These are phyloP conservation scores for Trichomonascus vanleenenianus DNA, from an alignment of 805 yeast species.

Conservation along the genomic window DNA sequence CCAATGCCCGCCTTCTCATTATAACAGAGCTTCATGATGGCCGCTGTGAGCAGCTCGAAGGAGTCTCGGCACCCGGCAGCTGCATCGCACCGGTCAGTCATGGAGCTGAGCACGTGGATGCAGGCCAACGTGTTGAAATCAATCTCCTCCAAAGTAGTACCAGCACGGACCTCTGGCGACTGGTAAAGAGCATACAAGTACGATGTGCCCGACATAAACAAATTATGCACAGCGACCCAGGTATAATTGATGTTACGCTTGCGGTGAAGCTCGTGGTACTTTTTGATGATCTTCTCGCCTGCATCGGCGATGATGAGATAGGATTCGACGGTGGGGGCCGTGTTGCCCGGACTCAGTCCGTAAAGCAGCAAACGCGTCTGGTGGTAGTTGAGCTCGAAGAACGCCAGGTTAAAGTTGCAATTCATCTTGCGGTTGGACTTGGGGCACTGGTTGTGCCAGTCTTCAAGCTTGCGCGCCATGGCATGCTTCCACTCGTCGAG, in stretches of 20 bases:
- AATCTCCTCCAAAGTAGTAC: conserved; percentile 41
- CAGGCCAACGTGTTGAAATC: conserved; percentile 37
- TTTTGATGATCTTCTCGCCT: conserved; percentile 56
- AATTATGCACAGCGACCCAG: conserved; percentile 88
- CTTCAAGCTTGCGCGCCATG: conserved; percentile 44
- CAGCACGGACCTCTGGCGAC: conserved; percentile 44
- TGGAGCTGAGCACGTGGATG: conserved; percentile 48
- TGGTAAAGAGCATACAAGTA: conserved; percentile 71
- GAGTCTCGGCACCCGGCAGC: conserved; percentile 65
- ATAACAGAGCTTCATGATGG: conserved; percentile 47
- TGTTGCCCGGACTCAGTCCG: conserved; percentile 70
- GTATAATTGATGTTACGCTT: conserved; percentile 67
- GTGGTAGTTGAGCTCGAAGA: conserved; percentile 66
- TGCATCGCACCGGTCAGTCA: conserved; percentile 69
- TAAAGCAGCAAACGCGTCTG: conserved; percentile 66
- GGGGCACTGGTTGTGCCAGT: conserved; percentile 57
- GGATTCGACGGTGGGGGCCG: conserved; percentile 46
- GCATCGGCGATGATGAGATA: conserved; percentile 51
- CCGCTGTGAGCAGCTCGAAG: conserved; percentile 64
- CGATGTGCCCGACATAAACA: conserved; percentile 85
- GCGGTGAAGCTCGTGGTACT: conserved; percentile 52
- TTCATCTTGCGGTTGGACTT: conserved; percentile 52
- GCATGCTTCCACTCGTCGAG: conserved; percentile 57
- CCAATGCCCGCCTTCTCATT: conserved; percentile 22
- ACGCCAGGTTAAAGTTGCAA: conserved; percentile 63